phyloP scores from a whole-genome alignment of 306 rosid species.

The Sesbania bispinosa region DNA sequence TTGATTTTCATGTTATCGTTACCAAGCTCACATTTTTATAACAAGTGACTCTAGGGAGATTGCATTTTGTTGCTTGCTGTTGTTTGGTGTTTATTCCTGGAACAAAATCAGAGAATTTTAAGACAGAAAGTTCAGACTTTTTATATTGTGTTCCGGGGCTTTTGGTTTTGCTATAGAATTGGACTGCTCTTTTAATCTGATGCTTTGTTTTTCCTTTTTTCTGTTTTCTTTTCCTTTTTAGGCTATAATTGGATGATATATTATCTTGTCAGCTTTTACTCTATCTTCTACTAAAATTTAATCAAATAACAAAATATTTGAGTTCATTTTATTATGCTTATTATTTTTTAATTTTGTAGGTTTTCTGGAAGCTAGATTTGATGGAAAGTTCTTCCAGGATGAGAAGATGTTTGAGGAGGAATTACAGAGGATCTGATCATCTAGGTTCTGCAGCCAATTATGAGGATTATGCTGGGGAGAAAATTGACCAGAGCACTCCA shows the following conservation, averaged over 20 bases:
- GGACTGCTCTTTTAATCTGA: background rate
- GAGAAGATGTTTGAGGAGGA: constrained; percentile 84
- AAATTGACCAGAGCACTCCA: constrained; percentile 55
- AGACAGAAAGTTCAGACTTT: constrained; percentile 6
- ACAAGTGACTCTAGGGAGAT: background rate
- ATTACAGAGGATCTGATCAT: constrained; percentile 87
- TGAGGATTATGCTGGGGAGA: constrained; percentile 46
- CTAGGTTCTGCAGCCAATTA: constrained; percentile 81
- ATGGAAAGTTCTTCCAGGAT: constrained; percentile 95
- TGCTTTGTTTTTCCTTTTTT: background rate
- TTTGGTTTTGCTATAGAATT: constrained; percentile 28
- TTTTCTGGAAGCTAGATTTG: constrained; percentile 93
- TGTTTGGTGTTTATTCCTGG: background rate
- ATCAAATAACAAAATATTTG: background rate
- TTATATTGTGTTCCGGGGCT: background rate
- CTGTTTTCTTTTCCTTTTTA: background rate
- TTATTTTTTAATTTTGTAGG: constrained; percentile 45
- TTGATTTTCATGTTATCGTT: constrained; percentile 14
- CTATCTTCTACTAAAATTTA: constrained; percentile 17
- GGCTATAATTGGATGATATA: constrained; percentile 1
- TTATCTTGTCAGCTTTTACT: background rate
- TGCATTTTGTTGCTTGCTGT: constrained; percentile 6
- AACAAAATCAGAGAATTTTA: background rate
- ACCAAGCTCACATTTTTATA: background rate
- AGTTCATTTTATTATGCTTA: constrained; percentile 12